phyloP scores from a whole-genome alignment of 148 eudicot genomes.

The Rhododendron mucronatum region DNA sequence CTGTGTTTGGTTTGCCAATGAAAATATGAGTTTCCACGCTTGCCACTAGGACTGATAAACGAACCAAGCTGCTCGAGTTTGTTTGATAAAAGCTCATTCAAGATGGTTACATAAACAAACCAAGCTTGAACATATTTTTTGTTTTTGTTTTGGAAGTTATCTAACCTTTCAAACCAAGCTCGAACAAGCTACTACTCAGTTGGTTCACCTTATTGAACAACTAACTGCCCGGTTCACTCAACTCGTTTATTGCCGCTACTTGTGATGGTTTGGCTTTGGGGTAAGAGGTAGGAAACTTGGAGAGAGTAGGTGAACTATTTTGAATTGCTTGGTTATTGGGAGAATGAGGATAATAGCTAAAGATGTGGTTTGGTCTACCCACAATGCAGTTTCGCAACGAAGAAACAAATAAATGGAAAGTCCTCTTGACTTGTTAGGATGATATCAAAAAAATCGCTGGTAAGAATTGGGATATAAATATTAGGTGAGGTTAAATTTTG shows the following conservation, averaged over 20 bases:
- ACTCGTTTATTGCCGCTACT: background rate
- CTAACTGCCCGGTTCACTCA: background rate
- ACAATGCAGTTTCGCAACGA: background rate
- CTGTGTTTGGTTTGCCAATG: no score
- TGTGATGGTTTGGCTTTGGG: background rate
- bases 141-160: background rate
- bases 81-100: no score
- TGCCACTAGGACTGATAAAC: no score
- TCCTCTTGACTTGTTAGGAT: background rate
- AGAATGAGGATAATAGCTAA: background rate
- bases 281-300: background rate
- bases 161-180: background rate
- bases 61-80: no score
- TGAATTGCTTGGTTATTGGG: slow-evolving; percentile 1
- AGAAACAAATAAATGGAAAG: background rate
- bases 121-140: background rate
- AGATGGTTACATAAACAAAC: no score
- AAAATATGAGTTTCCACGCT: no score
- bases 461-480: background rate
- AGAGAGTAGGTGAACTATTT: background rate
- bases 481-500: background rate
- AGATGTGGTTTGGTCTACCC: background rate
- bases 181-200: background rate
- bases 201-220: background rate
- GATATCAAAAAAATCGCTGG: background rate